Conservation (phyloP, 1,139 yeast genomes). For the Sugiyamaella xylanicola region DNA sequence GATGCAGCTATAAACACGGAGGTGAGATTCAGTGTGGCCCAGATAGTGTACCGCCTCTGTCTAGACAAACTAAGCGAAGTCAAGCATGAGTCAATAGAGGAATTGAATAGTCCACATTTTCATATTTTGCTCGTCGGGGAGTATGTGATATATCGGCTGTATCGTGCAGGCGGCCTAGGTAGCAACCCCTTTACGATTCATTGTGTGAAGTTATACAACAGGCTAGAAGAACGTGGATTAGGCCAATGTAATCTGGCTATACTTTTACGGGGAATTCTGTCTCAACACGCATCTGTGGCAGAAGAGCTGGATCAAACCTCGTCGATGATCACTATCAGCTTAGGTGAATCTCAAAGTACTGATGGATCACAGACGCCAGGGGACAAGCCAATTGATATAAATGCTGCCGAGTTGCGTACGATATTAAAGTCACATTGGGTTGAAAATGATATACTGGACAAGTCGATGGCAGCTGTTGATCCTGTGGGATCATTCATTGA, state of each 20-base stretch:
- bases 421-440: conserved; percentile 21
- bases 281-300: not conserved
- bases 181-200: conserved; percentile 26
- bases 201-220: conserved; percentile 17
- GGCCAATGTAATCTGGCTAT: not conserved
- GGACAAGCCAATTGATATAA: not conserved
- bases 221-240: not conserved
- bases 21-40: conserved; percentile 4
- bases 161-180: conserved; percentile 2
- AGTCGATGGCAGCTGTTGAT: conserved; percentile 9
- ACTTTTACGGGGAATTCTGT: conserved; percentile 1
- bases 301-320: conserved; percentile 10
- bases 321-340: too few relatives aligned
- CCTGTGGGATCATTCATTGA: conserved; percentile 9
- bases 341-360: too few relatives aligned
- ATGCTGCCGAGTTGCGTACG: not conserved
- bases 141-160: conserved; percentile 10
- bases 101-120: conserved; percentile 6
- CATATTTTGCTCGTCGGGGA: conserved; percentile 11
- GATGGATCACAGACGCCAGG: too few relatives aligned
- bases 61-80: not conserved
- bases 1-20: not conserved
- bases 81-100: not conserved
- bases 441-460: conserved; percentile 7
- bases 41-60: conserved; percentile 6